These are phyloP conservation scores for Physcia stellaris DNA, from an alignment of 495 filamentous ascomycete species.

Conservation along the genomic window DNA sequence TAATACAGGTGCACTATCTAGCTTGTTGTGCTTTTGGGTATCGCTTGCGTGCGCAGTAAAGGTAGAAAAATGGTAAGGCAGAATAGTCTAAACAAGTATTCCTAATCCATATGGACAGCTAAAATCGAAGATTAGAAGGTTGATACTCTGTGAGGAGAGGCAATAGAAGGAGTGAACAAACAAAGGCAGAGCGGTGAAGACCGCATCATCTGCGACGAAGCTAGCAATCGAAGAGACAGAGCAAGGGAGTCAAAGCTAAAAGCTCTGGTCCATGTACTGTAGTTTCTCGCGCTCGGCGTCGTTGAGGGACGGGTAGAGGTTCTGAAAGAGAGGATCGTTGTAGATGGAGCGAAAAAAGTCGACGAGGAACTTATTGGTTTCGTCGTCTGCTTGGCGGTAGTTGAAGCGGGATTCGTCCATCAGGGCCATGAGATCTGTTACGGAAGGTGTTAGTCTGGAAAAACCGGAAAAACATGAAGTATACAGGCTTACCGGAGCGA, in stretches of 20 bases:
- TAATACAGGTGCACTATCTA: too few relatives aligned
- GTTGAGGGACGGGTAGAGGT: conserved; percentile 54
- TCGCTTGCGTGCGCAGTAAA: too few relatives aligned
- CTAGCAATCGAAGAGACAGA: too few relatives aligned
- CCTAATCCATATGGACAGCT: too few relatives aligned
- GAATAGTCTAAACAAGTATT: too few relatives aligned
- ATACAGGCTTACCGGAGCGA: conserved; percentile 14
- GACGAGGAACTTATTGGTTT: conserved; percentile 70
- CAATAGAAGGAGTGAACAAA: too few relatives aligned
- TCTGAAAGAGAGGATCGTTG: conserved; percentile 59
- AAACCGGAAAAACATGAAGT: background rate
- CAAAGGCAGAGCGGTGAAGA: too few relatives aligned
- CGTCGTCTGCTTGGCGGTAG: conserved; percentile 64
- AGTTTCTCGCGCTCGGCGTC: conserved; percentile 66
- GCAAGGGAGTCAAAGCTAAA: background rate
- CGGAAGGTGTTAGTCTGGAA: background rate
- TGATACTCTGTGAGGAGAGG: too few relatives aligned
- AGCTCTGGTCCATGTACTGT: conserved; percentile 15
- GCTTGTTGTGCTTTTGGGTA: too few relatives aligned
- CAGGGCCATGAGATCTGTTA: conserved; percentile 61
- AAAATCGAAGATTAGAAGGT: too few relatives aligned
- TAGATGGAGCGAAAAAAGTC: conserved; percentile 70
- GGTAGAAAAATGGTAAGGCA: too few relatives aligned
- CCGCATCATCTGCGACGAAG: too few relatives aligned
- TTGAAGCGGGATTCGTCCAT: conserved; percentile 33